Evolutionary conservation across 2,329 filamentous ascomycete species (phyloP), one percentile per base, ranked within the genome.

Genomic region (Nemania abortiva): DNA sequence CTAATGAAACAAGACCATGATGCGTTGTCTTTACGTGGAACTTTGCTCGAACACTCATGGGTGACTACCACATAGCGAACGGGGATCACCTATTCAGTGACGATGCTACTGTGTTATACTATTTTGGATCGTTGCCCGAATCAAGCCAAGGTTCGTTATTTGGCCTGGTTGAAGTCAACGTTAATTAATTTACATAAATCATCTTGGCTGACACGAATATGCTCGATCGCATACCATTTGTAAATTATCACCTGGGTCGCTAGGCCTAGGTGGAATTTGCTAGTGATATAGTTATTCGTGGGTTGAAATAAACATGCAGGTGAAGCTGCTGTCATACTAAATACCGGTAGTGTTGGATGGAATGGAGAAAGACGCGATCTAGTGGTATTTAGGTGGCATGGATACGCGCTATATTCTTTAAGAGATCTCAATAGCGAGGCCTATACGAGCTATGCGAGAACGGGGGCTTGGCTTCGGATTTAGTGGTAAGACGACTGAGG

Each of bases 381-480:
- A 5, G 3, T n/a, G 15, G 42, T 47, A n/a, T 20, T 3, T n/a
- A 10, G 15, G 15, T n/a, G 11, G 3, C 24, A 27, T n/a, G n/a
- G n/a, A n/a, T 27, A 27, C 24, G 24, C 24, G 24, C 24, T 27
- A 27, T 5, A 27, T 27, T 27, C 24, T 5, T 5, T 27, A 27
- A 20, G 15, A 58, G 58, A 56, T 56, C 27, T 49, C 39, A 55
- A 50, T 47, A 62, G 55, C 49, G 39, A 66, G 47, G 15, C 20
- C 18, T 22, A 47, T 65, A 68, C 62, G 66, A 62, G 15, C 34
- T 59, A 63, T 49, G 67, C 58, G 63, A 63, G 31, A 20, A 24
- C 27, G 22, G 47, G 63, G 42, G 42, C 29, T 20, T 50, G 53
- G 53, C 50, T 45, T 39, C 61, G 31, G 45, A 37, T 64, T 45